Base-by-base conservation (phyloP, 306 rosid genomes). In the Inga leiocalycina region DNA sequence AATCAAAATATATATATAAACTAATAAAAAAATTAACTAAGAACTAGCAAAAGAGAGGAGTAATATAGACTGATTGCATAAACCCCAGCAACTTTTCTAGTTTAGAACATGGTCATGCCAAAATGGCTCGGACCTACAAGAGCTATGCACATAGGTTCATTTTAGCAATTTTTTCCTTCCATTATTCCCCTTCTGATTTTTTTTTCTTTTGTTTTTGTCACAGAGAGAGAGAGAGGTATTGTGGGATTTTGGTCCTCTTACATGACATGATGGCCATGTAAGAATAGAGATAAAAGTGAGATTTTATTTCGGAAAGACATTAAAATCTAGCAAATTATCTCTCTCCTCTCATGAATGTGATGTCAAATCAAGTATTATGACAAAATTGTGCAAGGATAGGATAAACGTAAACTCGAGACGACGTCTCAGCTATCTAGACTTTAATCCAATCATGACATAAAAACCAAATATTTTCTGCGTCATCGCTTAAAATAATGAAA, bases 391-490 rank as follows among this genome's bases (percentile, higher is more conserved):
- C 46, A 68, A 37, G 48, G 37, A 13, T 32, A 32, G 14, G 35
- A 51, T 52, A 52, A 79, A 52, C 6, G 24, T 68, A 69, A 37
- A 24, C 76, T 69, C 39, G 0, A 43, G 39, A 39, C 1, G 43
- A 39, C 43, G 6, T 39, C 43, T 39, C 0, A 34, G 51, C 49
- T 45, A 46, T 73, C n/a, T 9, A 72, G 22, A 46, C 24, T 71
- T 16, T 74, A 35, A 74, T 46, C 73, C 43, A 27, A 34, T 64
- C 9, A 12, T 64, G 20, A 13, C 72, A 32, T 32, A 49, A 72
- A 69, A 69, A 48, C 66, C 30, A 10, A 24, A 62, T 62, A 62
- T 32, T 70, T 70, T 74, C 77, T 24, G 65, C 27, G 66, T 62
- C 67, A 32, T 51, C 51, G 61, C 59, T 46, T 27, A 34, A 68